Evolutionary conservation across 208 protist species (phyloP), one percentile per base, ranked within the genome.

Genomic region (Trichomonas tenax): DNA sequence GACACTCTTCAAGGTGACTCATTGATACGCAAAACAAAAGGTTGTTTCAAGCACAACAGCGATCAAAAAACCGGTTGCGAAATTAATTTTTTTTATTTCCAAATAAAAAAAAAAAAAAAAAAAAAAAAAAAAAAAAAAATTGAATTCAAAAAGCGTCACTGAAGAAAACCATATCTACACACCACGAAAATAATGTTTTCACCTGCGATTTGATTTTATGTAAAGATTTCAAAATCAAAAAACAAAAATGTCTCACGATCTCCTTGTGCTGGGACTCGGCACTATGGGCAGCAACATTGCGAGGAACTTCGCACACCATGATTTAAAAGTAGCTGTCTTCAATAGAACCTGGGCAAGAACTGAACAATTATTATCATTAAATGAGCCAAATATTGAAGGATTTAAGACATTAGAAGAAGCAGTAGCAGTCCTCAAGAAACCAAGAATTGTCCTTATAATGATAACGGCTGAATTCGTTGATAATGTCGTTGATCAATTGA

Each of bases 241-340:
- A 51, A 51, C 46, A 51, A 51, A 44, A 41, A 84, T 89, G 82
- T 89, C 40, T 17, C 17, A 26, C 34, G 89, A 95, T 72, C 98
- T 99, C 96, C 99, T 98, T 95, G 98, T 99, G 82, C 98, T 99
- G 81, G 99, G 99, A 82, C 98, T 99, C 15, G 99, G 98, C 96
- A 99, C 99, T 36, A 99, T 99, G 99, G 99, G 99, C 96, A 97
- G 99, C 96, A 99, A 99, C 97, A 97, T 99, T 44, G 98, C 98
- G 21, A 98, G 99, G 46, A 99, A 99, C 98, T 99, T 99, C 97
- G 98, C 98, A 36, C 98, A 98, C 96, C 98, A 99, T 96, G 98
- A 98, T 51, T 99, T 99, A 96, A 97, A 98, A 6, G 98, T 99
- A 21, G 98, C 98, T 17, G 98, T 99, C 26, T 98, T 98, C 97